Conservation (phyloP, 192 early-diverging fungal species). For the Backusella luteola region DNA sequence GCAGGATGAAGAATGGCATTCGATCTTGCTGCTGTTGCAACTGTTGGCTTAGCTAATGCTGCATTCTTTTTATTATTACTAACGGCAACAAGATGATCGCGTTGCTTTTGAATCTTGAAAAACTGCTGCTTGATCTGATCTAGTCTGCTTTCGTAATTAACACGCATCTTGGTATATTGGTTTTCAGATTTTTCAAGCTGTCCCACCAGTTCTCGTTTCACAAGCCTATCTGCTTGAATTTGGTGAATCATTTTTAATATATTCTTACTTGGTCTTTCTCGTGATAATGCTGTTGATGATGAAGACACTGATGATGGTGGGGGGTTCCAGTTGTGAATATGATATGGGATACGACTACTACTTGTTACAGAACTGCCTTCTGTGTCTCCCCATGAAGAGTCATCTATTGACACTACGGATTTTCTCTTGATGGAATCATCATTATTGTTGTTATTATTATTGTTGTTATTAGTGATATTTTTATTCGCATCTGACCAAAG, state of each 20-base stretch:
- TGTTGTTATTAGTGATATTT: constrained; percentile 7
- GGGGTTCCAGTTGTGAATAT: not conserved
- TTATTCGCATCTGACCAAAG: constrained; percentile 31
- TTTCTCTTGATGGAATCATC: constrained; percentile 17
- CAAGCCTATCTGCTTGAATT: constrained; percentile 49
- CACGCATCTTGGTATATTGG: constrained; percentile 51
- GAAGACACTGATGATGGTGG: not conserved
- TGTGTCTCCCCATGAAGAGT: constrained; percentile 21
- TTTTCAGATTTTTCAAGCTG: constrained; percentile 52
- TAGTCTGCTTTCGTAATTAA: constrained; percentile 71
- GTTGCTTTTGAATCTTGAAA: constrained; percentile 45
- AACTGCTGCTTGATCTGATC: constrained; percentile 55
- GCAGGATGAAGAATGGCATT: not conserved
- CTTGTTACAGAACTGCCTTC: constrained; percentile 22
- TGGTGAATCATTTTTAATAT: constrained; percentile 48
- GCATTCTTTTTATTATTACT: constrained; percentile 31
- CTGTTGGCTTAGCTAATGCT: not conserved
- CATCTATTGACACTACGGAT: constrained; percentile 17
- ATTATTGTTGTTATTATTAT: not conserved
- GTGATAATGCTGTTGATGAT: not conserved
- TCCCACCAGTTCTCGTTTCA: constrained; percentile 54
- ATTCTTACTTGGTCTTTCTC: constrained; percentile 15
- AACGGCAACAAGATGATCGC: constrained; percentile 42
- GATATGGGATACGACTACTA: not conserved
- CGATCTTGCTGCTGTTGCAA: not conserved